Percentiles rank a stretch among this genome's conserved stretches.
Conservation (phyloP, 176 grass and related monocot species). For the Aegilops sharonensis region DNA sequence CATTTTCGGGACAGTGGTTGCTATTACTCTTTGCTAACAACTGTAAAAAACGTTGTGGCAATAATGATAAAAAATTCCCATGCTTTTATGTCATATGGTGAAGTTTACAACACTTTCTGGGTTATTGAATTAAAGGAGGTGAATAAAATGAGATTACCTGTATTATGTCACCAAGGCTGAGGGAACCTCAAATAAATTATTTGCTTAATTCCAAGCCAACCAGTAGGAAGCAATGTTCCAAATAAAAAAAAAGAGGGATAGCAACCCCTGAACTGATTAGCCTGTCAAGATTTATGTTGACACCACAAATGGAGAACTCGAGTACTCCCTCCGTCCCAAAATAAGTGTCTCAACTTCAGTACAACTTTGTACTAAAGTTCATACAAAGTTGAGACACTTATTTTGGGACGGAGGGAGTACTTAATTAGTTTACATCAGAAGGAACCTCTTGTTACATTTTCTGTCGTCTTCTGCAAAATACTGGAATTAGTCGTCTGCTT, state of each 20-base stretch:
- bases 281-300: background rate
- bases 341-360: no score
- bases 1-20: no score
- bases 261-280: background rate
- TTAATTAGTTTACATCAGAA: background rate
- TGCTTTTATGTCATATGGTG: slow-evolving; percentile 26
- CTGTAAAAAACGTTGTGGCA: background rate
- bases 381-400: no score
- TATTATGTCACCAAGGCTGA: slow-evolving; percentile 27
- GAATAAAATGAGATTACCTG: slow-evolving; percentile 27
- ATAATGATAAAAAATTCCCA: slow-evolving; percentile 12
- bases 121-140: slow-evolving; percentile 22
- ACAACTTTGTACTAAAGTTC: no score
- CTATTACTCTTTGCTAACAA: background rate
- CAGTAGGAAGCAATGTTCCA: slow-evolving; percentile 32
- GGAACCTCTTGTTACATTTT: background rate
- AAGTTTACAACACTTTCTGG: slow-evolving; percentile 25
- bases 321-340: background rate
- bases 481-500: background rate
- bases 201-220: slow-evolving; percentile 28
- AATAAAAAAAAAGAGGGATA: slow-evolving; percentile 22
- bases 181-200: slow-evolving; percentile 33
- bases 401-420: background rate
- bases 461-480: background rate
- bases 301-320: background rate